Evolutionary conservation across 164 flowering plant genomes (phyloP), one percentile per base, ranked within the genome.

Genomic region (Santalum album): DNA sequence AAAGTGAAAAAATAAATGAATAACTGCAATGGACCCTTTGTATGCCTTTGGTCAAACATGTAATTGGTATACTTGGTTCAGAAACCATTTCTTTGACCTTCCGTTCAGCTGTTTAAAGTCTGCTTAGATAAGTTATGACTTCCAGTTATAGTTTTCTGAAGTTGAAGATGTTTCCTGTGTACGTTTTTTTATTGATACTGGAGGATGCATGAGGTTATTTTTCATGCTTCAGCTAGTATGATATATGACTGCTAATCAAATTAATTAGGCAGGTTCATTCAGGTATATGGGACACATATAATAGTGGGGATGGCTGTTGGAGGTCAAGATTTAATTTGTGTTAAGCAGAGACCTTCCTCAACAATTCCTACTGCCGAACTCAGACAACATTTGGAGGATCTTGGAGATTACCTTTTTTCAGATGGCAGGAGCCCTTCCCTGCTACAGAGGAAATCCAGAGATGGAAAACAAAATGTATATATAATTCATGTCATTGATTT

Each of bases 231-330:
- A 29, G 6, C 9, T 29, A 29, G 34, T 9, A 29, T 29, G 34
- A 29, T 29, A 2, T 20, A 45, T 45, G 18, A 32, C 40, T 64
- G 47, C 65, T 65, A 27, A 68, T 63, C 26, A 56, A 38, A 45
- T 58, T 61, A 45, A 22, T 60, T 65, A 57, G 59, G 63, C 83
- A 88, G 96, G 78, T 88, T 88, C 66, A 86, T 86, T 68, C 75
- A 65, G 59, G 77, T 74, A n/a, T 88, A 80, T 64, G 96, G 96
- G 51, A 88, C 96, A 34, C 96, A 88, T 56, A 74, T 88, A 57
- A 75, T 88, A 51, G 83, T 88, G 19, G 96, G 96, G 45, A 69
- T 83, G 82, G 85, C 77, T 23, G 65, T 86, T 68, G 97, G 97
- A 54, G 97, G 97, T 63, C 91, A 84, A 61, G 95, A 89, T 75